phyloP scores from a whole-genome alignment of 176 grass and related monocot species.

The Aegilops tauschii region DNA sequence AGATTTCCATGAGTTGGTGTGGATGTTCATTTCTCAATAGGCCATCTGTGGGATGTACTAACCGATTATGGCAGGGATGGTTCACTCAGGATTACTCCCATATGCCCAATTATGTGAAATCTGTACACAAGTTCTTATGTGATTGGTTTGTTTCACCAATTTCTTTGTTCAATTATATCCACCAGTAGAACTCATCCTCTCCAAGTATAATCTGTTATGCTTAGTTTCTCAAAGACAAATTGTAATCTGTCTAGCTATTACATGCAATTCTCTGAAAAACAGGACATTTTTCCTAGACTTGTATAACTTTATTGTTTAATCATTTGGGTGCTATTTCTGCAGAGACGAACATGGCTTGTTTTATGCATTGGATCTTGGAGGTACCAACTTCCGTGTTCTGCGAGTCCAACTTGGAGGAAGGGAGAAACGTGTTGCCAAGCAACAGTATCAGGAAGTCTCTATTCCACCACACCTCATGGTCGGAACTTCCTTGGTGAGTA shows the following conservation, averaged over 20 bases:
- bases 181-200: neutral
- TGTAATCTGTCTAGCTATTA: neutral
- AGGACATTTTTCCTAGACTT: neutral
- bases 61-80: neutral
- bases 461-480: constrained; percentile 77
- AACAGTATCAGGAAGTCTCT: constrained; percentile 57
- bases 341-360: constrained; percentile 64
- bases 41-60: neutral
- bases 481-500: constrained; percentile 52
- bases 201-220: neutral
- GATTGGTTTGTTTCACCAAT: neutral
- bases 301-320: neutral
- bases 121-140: neutral
- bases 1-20: neutral
- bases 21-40: neutral
- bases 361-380: constrained; percentile 86
- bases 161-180: neutral
- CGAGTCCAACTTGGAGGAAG: constrained; percentile 80
- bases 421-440: constrained; percentile 57
- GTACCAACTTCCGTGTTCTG: constrained; percentile 82
- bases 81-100: neutral
- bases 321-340: constrained; percentile 3
- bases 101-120: neutral
- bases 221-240: neutral
- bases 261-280: neutral